Percentiles rank a stretch among this genome's conserved stretches.
Conservation (phyloP, 164 flowering plant species). For the Nymphaea colorata region DNA sequence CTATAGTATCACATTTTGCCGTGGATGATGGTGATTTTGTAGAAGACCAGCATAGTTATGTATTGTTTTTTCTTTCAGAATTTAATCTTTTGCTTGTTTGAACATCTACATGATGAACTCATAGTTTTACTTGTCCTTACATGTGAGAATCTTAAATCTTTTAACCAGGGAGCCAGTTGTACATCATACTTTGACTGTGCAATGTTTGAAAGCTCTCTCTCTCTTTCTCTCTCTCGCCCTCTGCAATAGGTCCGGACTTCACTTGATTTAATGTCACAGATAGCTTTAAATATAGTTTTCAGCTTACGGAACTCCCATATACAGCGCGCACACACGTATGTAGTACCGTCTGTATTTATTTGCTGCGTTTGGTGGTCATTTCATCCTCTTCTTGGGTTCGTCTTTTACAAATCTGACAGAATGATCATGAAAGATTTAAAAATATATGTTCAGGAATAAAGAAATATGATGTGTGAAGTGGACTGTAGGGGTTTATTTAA, state of each 20-base stretch:
- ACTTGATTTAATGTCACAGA: not conserved
- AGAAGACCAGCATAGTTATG: not conserved
- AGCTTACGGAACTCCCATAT: not conserved
- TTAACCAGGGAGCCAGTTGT: not conserved
- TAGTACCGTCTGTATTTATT: no score
- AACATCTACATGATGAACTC: not conserved
- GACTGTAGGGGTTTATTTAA: no score
- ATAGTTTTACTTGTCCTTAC: not conserved
- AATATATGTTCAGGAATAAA: no score
- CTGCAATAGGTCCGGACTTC: not conserved
- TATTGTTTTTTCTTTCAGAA: not conserved
- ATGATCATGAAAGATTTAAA: no score
- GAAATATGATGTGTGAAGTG: no score
- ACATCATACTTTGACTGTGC: not conserved
- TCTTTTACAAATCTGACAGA: no score
- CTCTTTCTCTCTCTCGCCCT: no score
- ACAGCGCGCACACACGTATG: no score
- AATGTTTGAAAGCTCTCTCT: not conserved
- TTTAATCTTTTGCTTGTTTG: not conserved
- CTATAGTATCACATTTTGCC: not conserved
- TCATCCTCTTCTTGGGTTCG: no score
- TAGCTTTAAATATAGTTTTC: not conserved
- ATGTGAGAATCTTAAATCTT: not conserved
- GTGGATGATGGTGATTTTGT: not conserved
- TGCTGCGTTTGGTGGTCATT: no score